phyloP scores from a whole-genome alignment of 352 stramenopile genomes.

The Globisporangium nodosum region DNA sequence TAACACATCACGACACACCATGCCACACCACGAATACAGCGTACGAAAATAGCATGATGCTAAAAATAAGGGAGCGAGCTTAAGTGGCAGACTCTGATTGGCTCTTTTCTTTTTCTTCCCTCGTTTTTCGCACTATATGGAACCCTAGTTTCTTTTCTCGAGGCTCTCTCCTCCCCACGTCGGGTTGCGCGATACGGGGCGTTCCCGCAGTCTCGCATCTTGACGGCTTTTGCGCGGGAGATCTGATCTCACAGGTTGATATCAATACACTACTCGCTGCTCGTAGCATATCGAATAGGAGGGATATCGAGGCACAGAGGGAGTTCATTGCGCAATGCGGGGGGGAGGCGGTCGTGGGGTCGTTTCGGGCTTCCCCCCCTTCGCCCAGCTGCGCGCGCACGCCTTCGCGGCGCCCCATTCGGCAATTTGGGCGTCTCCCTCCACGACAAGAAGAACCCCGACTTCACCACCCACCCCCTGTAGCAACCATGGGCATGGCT shows the following conservation, averaged over 20 bases:
- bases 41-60: neutral
- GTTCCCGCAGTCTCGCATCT: neutral
- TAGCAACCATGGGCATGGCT: slow-evolving; percentile 95
- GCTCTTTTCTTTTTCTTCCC: neutral
- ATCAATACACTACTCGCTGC: neutral
- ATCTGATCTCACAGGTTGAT: neutral
- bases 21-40: too few species aligned
- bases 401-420: slow-evolving; percentile 22
- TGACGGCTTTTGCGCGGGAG: neutral
- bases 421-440: slow-evolving; percentile 28
- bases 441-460: neutral
- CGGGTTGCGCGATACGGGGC: neutral
- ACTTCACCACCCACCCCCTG: slow-evolving; percentile 3
- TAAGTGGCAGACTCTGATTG: slow-evolving; percentile 50
- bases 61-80: slow-evolving; percentile 2
- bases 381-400: neutral
- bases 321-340: neutral
- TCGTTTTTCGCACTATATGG: neutral
- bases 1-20: too few species aligned
- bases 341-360: slow-evolving; percentile 5
- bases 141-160: too few species aligned
- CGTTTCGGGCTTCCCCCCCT: slow-evolving; percentile 10
- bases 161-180: neutral
- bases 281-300: neutral
- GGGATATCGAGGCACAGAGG: neutral